Conservation (phyloP, 495 filamentous ascomycete species). For the Xylaria bambusicola region DNA sequence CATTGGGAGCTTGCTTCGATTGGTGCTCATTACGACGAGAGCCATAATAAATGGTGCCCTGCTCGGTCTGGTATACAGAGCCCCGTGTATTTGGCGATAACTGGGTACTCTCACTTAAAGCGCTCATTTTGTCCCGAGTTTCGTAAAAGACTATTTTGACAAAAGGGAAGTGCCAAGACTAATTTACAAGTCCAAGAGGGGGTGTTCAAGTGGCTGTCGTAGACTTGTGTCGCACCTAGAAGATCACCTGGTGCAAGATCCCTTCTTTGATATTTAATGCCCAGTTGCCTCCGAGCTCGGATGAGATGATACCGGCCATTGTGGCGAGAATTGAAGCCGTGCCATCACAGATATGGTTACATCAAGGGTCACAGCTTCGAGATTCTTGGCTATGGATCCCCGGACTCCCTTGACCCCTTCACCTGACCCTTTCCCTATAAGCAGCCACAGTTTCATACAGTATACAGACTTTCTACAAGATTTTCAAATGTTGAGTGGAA, state of each 20-base stretch:
- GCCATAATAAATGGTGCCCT: not conserved
- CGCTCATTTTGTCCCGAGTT: not conserved
- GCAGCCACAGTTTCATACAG: not conserved
- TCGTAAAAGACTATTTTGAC: not conserved
- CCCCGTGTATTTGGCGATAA: not conserved
- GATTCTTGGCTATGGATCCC: not conserved
- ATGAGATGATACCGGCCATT: too few relatives aligned
- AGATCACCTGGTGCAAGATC: not conserved
- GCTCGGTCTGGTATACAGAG: not conserved
- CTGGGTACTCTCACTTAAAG: not conserved
- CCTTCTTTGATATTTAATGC: not conserved
- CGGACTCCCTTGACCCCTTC: not conserved
- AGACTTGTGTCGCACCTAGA: not conserved
- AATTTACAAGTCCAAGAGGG: not conserved
- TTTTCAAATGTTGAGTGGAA: not conserved
- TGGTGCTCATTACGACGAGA: not conserved
- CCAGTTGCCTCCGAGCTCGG: conserved; percentile 3
- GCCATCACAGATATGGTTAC: not conserved
- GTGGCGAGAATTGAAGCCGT: too few relatives aligned
- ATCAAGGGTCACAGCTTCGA: not conserved
- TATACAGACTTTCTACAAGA: not conserved
- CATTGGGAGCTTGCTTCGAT: not conserved
- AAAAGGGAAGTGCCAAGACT: not conserved
- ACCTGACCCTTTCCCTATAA: not conserved
- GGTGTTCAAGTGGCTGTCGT: not conserved